Evolutionary conservation across 202 grass and related monocot genomes (phyloP), one percentile per base, ranked within the genome.

Genomic region (Panicum hallii): DNA sequence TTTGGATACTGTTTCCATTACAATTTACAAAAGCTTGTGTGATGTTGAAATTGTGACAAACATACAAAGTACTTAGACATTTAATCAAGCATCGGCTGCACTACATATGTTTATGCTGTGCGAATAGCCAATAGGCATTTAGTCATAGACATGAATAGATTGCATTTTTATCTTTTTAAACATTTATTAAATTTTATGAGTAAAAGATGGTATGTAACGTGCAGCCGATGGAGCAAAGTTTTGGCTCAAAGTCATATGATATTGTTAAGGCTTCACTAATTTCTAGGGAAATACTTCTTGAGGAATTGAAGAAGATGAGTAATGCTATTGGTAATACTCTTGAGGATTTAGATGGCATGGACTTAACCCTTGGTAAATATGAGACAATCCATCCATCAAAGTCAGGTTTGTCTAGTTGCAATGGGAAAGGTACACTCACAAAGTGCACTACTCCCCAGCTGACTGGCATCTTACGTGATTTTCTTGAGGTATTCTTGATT

Each of bases 281-380:
- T 70, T 98, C 93, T 81, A 89, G 93, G 64, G 87, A 90, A 76
- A 81, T 95, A 62, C 87, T 98, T 69, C 83, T 98, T 70, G 91
- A 87, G 74, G 89, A 92, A 90, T 62, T 93, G 30, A 90, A 85
- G 74, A 93, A 89, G 64, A 89, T 93, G 55, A 98, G 95, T 79
- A 77, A 85, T 85, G 91, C 64, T 79, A 78, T 93, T 87, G 91
- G 89, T 84, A 78, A 69, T 66, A 77, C 60, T 40, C 78, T 93
- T 85, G 83, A 93, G 63, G 93, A 93, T 80, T 82, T 98, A 60
- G 52, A 91, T 82, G 76, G 67, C 73, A 72, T 60, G 72, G 89
- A 92, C 19, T 82, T 93, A 63, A 82, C 70, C 58, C 87, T 98
- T 80, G 93, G 91, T 89, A 93, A 81, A 95, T 90, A 93, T 70